Percentiles rank a stretch among this genome's conserved stretches.
Evolutionary conservation across 192 early-diverging fungal species (phyloP).

Genomic region (Podila horticola): DNA sequence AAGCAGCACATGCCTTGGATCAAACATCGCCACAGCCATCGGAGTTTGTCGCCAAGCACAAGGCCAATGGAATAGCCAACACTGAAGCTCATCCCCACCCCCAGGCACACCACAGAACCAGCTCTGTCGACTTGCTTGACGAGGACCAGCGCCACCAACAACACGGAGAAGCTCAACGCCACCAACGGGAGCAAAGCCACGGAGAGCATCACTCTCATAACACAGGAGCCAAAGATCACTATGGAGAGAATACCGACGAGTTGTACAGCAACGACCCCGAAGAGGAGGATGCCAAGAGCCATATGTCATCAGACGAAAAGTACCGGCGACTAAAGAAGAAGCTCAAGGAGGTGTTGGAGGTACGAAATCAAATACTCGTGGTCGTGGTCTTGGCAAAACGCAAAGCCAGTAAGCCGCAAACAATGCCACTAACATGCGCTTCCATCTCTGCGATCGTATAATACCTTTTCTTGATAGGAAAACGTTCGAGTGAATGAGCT

Average conservation of each 20-base stretch:
- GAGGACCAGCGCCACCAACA: conserved; percentile 1
- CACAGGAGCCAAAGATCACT: background rate
- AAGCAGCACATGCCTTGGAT: no score
- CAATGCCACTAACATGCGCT: background rate
- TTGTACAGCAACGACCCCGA: background rate
- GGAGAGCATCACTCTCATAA: background rate
- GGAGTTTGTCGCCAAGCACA: no score
- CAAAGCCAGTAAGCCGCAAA: background rate
- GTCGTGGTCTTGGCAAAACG: no score
- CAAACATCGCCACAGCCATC: no score
- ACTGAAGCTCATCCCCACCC: no score
- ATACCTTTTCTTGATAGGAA: conserved; percentile 8
- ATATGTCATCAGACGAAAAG: conserved; percentile 44
- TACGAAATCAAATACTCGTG: background rate
- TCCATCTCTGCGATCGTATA: background rate
- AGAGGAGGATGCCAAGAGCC: background rate
- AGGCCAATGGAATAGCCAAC: no score
- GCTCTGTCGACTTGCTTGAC: background rate
- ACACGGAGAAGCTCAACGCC: background rate
- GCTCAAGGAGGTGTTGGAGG: conserved; percentile 55
- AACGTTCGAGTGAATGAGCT: conserved; percentile 29
- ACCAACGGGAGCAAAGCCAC: background rate
- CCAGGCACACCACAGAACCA: no score
- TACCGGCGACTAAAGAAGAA: conserved; percentile 56
- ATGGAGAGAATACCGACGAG: background rate